These are phyloP conservation scores for Suillus clintonianus DNA, from an alignment of 768 basidiomycete species.

Conservation along the genomic window DNA sequence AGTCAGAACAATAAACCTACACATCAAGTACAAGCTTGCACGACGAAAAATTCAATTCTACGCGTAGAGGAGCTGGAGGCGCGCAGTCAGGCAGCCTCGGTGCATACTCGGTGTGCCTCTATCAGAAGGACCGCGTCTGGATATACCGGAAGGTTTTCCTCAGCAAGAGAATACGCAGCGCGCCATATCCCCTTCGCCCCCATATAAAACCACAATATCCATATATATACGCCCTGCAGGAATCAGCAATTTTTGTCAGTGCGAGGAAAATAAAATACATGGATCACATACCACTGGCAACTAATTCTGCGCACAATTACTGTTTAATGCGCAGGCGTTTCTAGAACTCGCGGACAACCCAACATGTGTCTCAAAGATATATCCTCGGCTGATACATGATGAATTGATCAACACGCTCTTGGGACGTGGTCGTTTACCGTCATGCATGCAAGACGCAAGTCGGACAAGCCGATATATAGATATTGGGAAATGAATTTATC, in stretches of 20 bases:
- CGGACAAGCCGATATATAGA: neutral
- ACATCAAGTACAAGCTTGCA: no score
- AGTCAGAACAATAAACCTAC: no score
- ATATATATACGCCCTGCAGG: neutral
- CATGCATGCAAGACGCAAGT: neutral
- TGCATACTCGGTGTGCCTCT: neutral
- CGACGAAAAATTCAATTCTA: no score
- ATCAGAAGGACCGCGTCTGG: neutral
- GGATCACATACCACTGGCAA: constrained; percentile 23
- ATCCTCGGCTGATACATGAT: neutral
- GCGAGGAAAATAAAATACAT: neutral
- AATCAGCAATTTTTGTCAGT: neutral
- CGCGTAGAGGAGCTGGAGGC: neutral
- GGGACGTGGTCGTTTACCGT: neutral
- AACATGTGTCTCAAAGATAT: neutral
- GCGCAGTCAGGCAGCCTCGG: neutral
- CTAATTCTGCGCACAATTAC: neutral
- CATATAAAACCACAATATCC: neutral
- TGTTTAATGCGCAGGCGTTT: neutral
- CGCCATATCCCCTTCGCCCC: neutral
- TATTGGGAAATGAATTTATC: neutral
- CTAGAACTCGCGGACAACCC: neutral
- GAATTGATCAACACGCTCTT: neutral
- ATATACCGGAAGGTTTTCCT: neutral
- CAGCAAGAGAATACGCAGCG: neutral